phyloP scores from a whole-genome alignment of 2,329 filamentous ascomycete genomes.

The Cladophialophora carrionii region DNA sequence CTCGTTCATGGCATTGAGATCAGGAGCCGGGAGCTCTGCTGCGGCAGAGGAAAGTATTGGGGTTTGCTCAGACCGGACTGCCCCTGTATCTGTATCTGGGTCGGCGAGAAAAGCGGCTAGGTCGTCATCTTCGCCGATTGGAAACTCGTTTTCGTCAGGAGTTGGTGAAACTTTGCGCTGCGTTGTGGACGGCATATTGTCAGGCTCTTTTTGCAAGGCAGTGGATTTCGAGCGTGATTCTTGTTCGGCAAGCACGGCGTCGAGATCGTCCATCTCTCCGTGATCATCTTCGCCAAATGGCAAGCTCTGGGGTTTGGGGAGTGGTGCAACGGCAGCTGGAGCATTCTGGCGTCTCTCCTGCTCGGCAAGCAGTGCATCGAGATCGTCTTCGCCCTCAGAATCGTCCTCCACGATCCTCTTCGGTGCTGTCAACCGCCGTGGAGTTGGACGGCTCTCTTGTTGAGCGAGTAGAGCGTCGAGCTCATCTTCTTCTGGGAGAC shows the following conservation, averaged over 20 bases:
- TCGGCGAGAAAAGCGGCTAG: conserved; percentile 31
- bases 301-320: conserved; percentile 3
- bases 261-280: conserved; percentile 39
- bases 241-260: conserved; percentile 38
- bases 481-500: conserved; percentile 31
- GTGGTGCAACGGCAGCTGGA: neutral
- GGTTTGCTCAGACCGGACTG: neutral
- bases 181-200: conserved; percentile 24
- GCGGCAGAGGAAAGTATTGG: neutral
- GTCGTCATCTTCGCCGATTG: conserved; percentile 19
- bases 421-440: neutral
- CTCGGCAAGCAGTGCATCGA: conserved; percentile 38
- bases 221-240: conserved; percentile 22
- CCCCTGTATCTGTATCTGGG: conserved; percentile 20
- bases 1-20: too few relatives aligned
- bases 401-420: conserved; percentile 21
- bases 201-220: conserved; percentile 21
- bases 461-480: conserved; percentile 35
- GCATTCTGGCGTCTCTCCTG: conserved; percentile 28
- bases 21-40: neutral
- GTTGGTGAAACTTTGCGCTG: conserved; percentile 9
- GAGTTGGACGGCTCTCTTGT: conserved; percentile 21
- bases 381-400: conserved; percentile 38
- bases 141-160: conserved; percentile 7
- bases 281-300: conserved; percentile 22